These are phyloP conservation scores for Schizosaccharomyces cryophilus DNA, from an alignment of 805 yeast species.

Conservation along the genomic window DNA sequence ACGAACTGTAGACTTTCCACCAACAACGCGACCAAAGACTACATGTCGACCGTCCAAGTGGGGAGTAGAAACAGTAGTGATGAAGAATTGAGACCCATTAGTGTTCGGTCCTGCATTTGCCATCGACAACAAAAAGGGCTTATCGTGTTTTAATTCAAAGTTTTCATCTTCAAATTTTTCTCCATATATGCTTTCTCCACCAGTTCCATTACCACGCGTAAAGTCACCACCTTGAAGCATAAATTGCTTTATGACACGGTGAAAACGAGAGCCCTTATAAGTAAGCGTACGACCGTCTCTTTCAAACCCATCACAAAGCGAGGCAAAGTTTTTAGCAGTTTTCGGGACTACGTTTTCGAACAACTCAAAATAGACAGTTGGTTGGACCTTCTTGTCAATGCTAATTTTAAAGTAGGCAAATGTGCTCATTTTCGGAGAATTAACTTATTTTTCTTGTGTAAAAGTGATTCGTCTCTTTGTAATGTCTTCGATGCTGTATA, in stretches of 20 bases:
- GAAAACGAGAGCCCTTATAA: slow-evolving; percentile 64
- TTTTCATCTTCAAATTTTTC: slow-evolving; percentile 80
- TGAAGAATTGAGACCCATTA: slow-evolving; percentile 86
- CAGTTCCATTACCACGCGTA: slow-evolving; percentile 30
- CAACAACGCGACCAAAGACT: slow-evolving; percentile 71
- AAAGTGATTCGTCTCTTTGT: no score
- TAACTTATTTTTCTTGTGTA: neutral
- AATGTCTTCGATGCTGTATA: no score
- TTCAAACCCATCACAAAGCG: slow-evolving; percentile 62
- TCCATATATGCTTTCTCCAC: slow-evolving; percentile 65
- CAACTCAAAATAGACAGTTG: slow-evolving; percentile 46
- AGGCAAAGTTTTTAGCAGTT: slow-evolving; percentile 73
- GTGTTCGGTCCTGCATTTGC: slow-evolving; percentile 93
- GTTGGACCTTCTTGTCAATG: neutral
- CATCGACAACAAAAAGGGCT: slow-evolving; percentile 80
- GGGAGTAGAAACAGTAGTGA: slow-evolving; percentile 80
- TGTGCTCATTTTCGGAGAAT: neutral
- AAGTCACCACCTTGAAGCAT: slow-evolving; percentile 82
- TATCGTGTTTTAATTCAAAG: slow-evolving; percentile 20
- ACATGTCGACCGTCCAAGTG: slow-evolving; percentile 91
- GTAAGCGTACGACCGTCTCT: slow-evolving; percentile 43
- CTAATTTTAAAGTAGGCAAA: neutral
- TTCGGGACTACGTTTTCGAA: slow-evolving; percentile 71
- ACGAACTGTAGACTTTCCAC: slow-evolving; percentile 18
- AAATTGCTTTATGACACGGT: slow-evolving; percentile 58